Evolutionary conservation across 768 basidiomycete species (phyloP).

Genomic region (Mycena chlorophos): DNA sequence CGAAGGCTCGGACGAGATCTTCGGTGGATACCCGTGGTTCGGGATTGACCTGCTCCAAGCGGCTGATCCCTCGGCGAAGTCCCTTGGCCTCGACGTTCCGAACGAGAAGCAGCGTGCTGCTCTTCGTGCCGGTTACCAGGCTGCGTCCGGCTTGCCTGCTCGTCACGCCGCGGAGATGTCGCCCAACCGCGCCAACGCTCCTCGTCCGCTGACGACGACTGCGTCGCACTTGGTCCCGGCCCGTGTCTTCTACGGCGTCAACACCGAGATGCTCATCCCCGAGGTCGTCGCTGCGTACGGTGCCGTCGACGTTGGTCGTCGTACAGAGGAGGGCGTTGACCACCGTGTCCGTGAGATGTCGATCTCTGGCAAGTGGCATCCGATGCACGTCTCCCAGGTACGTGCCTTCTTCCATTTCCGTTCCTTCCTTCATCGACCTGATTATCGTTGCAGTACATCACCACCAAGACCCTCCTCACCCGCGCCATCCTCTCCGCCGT

Average conservation of each 20-base stretch:
- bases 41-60: conserved; percentile 6
- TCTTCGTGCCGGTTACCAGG: not conserved
- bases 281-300: conserved; percentile 8
- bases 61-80: conserved; percentile 2
- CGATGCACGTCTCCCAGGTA: conserved; percentile 13
- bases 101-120: conserved; percentile 1
- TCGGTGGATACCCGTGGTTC: conserved; percentile 14
- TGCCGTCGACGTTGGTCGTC: conserved; percentile 3
- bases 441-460: conserved; percentile 6
- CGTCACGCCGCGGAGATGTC: not conserved
- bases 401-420: not conserved
- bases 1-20: conserved; percentile 13
- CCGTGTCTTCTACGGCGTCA: not conserved
- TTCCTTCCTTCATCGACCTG: not conserved
- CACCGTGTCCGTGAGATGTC: conserved; percentile 14
- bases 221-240: conserved; percentile 7
- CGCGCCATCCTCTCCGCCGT: conserved; percentile 7
- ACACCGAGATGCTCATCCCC: conserved; percentile 6
- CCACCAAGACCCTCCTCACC: conserved; percentile 11
- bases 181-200: not conserved
- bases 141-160: not conserved
- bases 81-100: conserved; percentile 7
- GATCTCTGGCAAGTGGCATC: conserved; percentile 14
- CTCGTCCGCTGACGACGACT: conserved; percentile 1
- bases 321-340: conserved; percentile 15